Base-by-base conservation (phyloP, 257 asterid species). In the Solanum phureja region DNA sequence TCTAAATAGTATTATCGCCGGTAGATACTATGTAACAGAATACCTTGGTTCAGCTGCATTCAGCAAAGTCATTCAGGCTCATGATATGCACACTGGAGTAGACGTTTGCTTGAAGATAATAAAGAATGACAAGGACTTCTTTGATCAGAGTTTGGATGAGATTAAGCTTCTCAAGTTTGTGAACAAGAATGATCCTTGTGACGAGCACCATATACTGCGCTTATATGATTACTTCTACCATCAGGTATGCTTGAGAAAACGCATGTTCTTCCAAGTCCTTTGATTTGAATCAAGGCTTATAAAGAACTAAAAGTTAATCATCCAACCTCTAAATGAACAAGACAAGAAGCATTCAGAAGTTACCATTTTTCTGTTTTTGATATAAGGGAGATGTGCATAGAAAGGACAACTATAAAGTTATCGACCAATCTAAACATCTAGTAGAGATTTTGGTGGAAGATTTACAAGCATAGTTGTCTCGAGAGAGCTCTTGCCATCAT, bases 101-200 rank as follows among this genome's bases (percentile, higher is more conserved):
- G 99, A 95, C 58, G 96, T 96, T 90, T 96, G 98, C 91, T 90
- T 96, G 88, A 96, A 96, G 95, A 96, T 96, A 92, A 95, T 96
- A 83, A 96, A 96, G 90, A 96, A 96, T 33, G 97, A 93, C 91
- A 96, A 96, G 92, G 99, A 96, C 88, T 96, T 94, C 84, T 95
- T 96, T 14, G 99, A 96, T 89, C 99, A 96, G 90, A 93, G 99
- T 92, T 92, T 96, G 89, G 99, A 96, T 60, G 99, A 95, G 90
- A 95, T 96, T 88, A 96, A 96, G 86, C 98, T 96, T 93, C 93
- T 96, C 35, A 96, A 96, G 93, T 93, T 91, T 83, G 98, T 95
- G 46, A 96, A 96, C 93, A 94, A 92, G 89, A 94, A 97, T 7
- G 99, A 96, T 88, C 99, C 99, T 75, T 93, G 93, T 18, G 98